Base-by-base conservation (phyloP, 2,329 filamentous ascomycete species). In the Sclerotinia spermophila region DNA sequence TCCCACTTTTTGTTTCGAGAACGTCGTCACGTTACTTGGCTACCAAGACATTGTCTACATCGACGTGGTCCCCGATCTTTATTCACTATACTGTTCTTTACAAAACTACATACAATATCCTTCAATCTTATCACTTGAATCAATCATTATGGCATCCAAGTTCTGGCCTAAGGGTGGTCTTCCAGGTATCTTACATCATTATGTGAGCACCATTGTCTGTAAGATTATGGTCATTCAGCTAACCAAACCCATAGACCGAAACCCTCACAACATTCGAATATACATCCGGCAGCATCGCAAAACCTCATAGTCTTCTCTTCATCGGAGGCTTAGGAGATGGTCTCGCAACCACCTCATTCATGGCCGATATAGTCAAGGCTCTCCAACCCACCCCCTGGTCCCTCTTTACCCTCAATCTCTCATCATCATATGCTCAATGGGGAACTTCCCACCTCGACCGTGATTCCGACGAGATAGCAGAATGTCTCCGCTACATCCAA, bases 281-380 rank as follows among this genome's bases (percentile, higher is more conserved):
- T 70, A 79, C 79, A 10, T 76, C 79, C 33, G 73, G 68, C 58
- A 71, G 71, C 38, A 60, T 72, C 42, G 75, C 73, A 27, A 79
- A 81, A 73, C 80, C 78, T 19, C 81, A 86, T 79, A 85, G 82
- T 30, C 77, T 87, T 69, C 77, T 87, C 73, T 87, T 83, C 80
- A 79, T 87, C 71, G 85, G 84, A 68, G 86, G 86, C 55, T 82
- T 87, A 8, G 82, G 82, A 65, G 86, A 87, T 75, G 84, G 84
- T 40, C 80, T 85, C 38, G 81, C 84, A 59, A 83, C 82, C 19
- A 83, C 85, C 15, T 75, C 79, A 5, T 87, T 87, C 78, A 83
- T 84, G 3, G 75, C 81, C 65, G 75, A 79, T 10, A 80, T 87
- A 69, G 82, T 84, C 5, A 69, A 77, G 33, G 74, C 79, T 0